Base-by-base conservation (phyloP, 2,329 filamentous ascomycete species). In the Decorospora gaudefroyi region DNA sequence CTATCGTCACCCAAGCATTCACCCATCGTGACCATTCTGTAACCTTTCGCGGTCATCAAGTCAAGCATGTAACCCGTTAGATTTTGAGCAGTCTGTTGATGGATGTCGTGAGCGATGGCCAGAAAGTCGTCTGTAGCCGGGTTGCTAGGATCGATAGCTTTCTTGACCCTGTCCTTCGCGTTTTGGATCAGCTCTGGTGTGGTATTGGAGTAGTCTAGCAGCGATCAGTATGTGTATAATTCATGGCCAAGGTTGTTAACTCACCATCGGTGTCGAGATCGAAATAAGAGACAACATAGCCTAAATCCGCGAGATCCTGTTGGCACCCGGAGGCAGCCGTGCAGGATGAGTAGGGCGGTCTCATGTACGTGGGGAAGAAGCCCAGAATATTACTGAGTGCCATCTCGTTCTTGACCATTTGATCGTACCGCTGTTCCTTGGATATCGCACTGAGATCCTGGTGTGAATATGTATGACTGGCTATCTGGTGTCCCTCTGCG, bases 271-370 rank as follows among this genome's bases (percentile, higher is more conserved):
- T 76, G 57, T 85, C 82, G 19, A 85, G 67, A 53, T 84, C 78
- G 58, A 83, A 75, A 55, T 80, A 84, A 47, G 81, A 78, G 55
- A 83, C 74, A 55, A 81, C 79, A 70, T 83, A 84, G 42, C 78
- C 78, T 34, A 84, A 59, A 35, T 57, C 64, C 10, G 68, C 59
- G 50, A 74, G 53, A 26, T 71, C 65, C 13, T 59, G 49, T 52
- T 67, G 60, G 55, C 74, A 57, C 16, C 53, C 53, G 10, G 53
- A 77, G 4, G 65, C 69, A 8, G 29, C 36, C 4, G 50, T 53
- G 59, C 76, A 78, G 50, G 75, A 74, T 64, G 69, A 74, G 55
- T 75, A 76, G 1, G 74, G 74, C 6, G 73, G 74, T 3, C 71
- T 67, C 73, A 79, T 77, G 53, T 81, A 81, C 4, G 77, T 80